Percentiles rank a stretch among this genome's conserved stretches.
phyloP scores from a whole-genome alignment of 139 green algal genomes.

The Coccomyxa sp. region DNA sequence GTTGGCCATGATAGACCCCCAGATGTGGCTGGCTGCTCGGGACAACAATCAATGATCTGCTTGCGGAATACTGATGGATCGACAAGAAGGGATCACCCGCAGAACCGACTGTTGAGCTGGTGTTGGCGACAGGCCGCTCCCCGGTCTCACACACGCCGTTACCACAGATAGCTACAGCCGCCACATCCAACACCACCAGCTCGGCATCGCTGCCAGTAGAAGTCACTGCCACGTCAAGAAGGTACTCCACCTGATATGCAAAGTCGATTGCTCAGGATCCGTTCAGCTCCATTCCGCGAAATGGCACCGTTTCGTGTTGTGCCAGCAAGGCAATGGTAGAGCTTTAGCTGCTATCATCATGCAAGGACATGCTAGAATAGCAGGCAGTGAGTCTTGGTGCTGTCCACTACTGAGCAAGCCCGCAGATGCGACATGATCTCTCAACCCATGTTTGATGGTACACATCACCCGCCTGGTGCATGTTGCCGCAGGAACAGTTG shows the following conservation, averaged over 20 bases:
- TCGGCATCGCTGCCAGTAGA: background rate
- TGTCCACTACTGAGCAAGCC: background rate
- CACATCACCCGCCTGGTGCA: too few relatives aligned
- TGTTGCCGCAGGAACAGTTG: too few relatives aligned
- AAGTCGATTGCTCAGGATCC: background rate
- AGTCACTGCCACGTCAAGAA: background rate
- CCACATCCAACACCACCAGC: background rate
- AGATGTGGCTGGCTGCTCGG: background rate
- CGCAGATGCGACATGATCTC: too few relatives aligned
- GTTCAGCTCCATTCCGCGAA: background rate
- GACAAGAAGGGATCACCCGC: background rate
- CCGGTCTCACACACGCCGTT: conserved; percentile 17
- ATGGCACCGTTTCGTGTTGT: background rate
- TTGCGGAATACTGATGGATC: too few relatives aligned
- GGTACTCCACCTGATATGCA: conserved; percentile 5
- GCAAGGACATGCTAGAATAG: background rate
- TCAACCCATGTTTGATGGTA: too few relatives aligned
- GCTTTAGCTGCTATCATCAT: background rate
- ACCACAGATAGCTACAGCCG: conserved; percentile 12
- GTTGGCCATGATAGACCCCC: too few relatives aligned
- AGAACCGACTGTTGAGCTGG: background rate
- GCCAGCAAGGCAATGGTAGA: background rate
- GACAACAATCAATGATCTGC: too few relatives aligned
- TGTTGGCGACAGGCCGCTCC: conserved; percentile 3
- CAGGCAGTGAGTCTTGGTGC: background rate